Percentiles rank a stretch among this genome's conserved stretches.
Evolutionary conservation across 2,329 filamentous ascomycete genomes (phyloP).

Genomic region (Exutisphaerella laricina): DNA sequence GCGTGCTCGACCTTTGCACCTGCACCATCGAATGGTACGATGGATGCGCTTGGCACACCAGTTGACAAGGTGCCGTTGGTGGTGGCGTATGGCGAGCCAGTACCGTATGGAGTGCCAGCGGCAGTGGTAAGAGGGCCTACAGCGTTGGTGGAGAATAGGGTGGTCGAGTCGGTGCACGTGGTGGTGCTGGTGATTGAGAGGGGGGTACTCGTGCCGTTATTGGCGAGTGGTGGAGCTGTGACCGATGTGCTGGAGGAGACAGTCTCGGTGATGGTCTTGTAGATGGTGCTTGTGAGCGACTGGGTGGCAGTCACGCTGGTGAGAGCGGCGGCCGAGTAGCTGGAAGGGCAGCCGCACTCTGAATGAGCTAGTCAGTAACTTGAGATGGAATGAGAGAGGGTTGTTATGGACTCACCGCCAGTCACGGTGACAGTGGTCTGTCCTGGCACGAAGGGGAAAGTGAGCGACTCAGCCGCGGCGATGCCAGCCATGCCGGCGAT

Average conservation of each 20-base stretch:
- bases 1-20: no score
- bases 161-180: background rate
- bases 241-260: background rate
- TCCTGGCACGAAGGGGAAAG: no score
- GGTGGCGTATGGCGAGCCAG: background rate
- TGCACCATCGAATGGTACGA: no score
- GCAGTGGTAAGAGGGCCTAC: background rate
- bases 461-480: no score
- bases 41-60: no score
- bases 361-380: no score
- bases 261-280: background rate
- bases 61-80: background rate
- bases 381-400: no score
- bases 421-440: no score
- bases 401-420: no score
- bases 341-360: no score
- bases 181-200: background rate
- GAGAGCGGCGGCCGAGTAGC: background rate
- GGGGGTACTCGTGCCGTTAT: background rate
- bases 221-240: background rate
- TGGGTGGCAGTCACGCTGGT: no score
- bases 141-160: slow-evolving; percentile 1
- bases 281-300: no score
- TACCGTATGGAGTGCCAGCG: background rate
- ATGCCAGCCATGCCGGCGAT: slow-evolving; percentile 2